These are phyloP conservation scores for Tuber calosporum DNA, from an alignment of 495 filamentous ascomycete species.

Conservation along the genomic window DNA sequence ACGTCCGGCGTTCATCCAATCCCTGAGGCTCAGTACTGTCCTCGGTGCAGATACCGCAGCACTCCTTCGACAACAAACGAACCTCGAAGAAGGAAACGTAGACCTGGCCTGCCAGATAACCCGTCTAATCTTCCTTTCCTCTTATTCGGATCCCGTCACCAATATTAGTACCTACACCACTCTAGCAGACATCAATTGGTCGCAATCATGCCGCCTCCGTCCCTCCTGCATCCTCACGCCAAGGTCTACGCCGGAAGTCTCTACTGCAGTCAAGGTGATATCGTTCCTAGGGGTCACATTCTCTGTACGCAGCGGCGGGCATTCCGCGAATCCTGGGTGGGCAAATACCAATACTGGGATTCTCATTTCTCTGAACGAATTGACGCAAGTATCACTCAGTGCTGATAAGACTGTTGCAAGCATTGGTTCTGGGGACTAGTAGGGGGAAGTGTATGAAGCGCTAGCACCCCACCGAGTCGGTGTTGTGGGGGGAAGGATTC, in stretches of 20 bases:
- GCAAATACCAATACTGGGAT: constrained; percentile 51
- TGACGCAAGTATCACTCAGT: constrained; percentile 46
- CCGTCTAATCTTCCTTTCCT: not conserved
- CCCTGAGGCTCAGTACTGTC: not conserved
- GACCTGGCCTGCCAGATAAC: not conserved
- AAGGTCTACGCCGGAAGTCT: constrained; percentile 42
- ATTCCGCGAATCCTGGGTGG: constrained; percentile 48
- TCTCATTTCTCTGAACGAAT: constrained; percentile 50
- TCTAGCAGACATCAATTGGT: not conserved
- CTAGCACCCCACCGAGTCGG: constrained; percentile 48
- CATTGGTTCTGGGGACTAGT: constrained; percentile 48
- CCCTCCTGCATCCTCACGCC: constrained; percentile 48
- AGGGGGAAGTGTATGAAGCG: constrained; percentile 51
- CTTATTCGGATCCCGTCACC: not conserved
- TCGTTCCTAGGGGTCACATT: constrained; percentile 44
- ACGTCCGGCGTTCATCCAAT: not conserved
- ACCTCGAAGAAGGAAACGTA: not conserved
- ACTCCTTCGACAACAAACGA: not conserved
- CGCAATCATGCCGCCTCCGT: not conserved
- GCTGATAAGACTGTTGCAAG: constrained; percentile 41
- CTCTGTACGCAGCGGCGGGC: constrained; percentile 51
- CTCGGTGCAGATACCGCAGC: not conserved
- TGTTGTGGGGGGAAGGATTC: constrained; percentile 51
- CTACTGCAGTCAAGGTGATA: constrained; percentile 42
- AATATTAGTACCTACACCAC: not conserved